Evolutionary conservation across 305 asterid species (phyloP).

Genomic region (Stenogyne calaminthoides): DNA sequence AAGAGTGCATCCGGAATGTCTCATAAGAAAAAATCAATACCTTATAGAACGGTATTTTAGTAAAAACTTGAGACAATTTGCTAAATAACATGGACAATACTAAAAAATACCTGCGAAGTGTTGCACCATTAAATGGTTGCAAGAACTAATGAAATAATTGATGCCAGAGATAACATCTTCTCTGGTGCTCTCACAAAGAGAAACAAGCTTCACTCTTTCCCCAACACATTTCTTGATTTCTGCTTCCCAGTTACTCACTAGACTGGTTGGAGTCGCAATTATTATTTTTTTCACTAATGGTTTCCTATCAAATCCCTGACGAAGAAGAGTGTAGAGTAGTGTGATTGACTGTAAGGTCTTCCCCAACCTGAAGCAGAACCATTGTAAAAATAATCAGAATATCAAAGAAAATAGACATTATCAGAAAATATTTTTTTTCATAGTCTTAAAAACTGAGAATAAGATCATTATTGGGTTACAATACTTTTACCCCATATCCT

Average conservation of each 20-base stretch:
- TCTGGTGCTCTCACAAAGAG: conserved; percentile 92
- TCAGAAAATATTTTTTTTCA: too few relatives aligned
- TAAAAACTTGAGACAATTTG: conserved; percentile 5
- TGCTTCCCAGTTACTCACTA: conserved; percentile 98
- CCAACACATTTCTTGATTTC: conserved; percentile 97
- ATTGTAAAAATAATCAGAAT: too few relatives aligned
- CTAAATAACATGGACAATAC: conserved; percentile 29
- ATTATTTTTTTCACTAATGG: too few relatives aligned
- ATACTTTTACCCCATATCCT: conserved; percentile 92
- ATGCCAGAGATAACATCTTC: conserved; percentile 87
- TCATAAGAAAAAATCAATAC: conserved; percentile 93
- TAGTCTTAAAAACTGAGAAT: too few relatives aligned
- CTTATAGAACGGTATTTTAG: conserved; percentile 42
- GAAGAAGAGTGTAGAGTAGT: too few relatives aligned
- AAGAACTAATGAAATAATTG: conserved; percentile 59
- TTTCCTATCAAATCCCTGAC: too few relatives aligned
- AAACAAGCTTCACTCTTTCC: conserved; percentile 89
- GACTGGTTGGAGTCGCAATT: conserved; percentile 92
- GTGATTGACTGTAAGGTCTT: too few relatives aligned
- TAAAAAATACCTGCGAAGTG: conserved; percentile 51
- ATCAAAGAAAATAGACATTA: too few relatives aligned
- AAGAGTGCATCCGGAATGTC: conserved; percentile 95
- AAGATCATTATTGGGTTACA: too few relatives aligned
- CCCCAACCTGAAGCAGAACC: too few relatives aligned
- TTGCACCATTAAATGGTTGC: conserved; percentile 67